Conservation (phyloP, 805 yeast species). For the Brettanomyces bruxellensis region DNA sequence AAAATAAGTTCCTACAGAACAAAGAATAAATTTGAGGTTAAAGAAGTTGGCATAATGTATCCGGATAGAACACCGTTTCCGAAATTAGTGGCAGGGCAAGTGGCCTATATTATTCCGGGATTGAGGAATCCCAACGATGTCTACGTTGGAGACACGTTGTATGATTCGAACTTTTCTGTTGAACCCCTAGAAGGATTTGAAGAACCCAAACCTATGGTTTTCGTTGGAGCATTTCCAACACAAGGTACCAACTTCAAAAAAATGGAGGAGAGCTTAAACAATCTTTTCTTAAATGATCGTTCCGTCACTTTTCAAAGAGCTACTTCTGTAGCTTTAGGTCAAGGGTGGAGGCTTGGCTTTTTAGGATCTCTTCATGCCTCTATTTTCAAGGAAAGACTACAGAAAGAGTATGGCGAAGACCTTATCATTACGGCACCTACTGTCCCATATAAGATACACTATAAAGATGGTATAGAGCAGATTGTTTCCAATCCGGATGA, state of each 20-base stretch:
- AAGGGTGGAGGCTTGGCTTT: conserved; percentile 96
- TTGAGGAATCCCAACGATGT: conserved; percentile 86
- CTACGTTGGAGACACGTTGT: conserved; percentile 83
- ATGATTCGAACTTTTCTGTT: conserved; percentile 47
- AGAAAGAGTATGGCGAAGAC: conserved; percentile 89
- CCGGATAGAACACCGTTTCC: conserved; percentile 73
- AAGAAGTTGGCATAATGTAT: conserved; percentile 92
- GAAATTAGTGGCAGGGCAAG: conserved; percentile 76
- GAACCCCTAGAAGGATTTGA: conserved; percentile 91
- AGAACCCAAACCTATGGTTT: conserved; percentile 97
- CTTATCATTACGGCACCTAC: conserved; percentile 92
- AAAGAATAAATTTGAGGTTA: conserved; percentile 67
- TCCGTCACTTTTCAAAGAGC: conserved; percentile 85
- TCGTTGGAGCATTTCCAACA: conserved; percentile 96
- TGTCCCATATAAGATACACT: conserved; percentile 80
- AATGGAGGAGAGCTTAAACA: conserved; percentile 83
- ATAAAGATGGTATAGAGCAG: conserved; percentile 51
- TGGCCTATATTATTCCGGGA: conserved; percentile 90
- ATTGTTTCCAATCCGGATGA: conserved; percentile 86
- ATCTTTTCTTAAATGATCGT: conserved; percentile 83
- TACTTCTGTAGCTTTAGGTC: conserved; percentile 89
- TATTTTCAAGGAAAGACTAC: conserved; percentile 84
- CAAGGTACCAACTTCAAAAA: conserved; percentile 86
- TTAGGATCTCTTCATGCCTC: conserved; percentile 92
- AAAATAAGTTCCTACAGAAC: conserved; percentile 74